These are phyloP conservation scores for Chaetoceros tenuissimus DNA, from an alignment of 108 stramenopile genomes.

Conservation along the genomic window DNA sequence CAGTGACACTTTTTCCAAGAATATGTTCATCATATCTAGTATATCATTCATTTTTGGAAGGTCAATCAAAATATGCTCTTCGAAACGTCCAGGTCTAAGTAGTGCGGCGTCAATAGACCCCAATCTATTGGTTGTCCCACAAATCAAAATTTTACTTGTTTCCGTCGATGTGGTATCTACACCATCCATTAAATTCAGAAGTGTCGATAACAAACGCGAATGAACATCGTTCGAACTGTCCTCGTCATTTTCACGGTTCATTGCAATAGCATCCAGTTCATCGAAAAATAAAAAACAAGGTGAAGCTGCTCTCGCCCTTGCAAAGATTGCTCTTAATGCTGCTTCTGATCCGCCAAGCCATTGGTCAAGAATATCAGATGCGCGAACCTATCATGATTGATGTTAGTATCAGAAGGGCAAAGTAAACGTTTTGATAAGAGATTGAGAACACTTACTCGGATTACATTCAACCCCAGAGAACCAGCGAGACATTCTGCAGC, in stretches of 20 bases:
- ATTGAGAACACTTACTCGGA: conserved; percentile 27
- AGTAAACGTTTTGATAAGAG: background rate
- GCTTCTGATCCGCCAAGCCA: conserved; percentile 97
- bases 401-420: background rate
- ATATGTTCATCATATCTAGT: conserved; percentile 18
- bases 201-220: conserved; percentile 82
- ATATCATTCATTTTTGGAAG: conserved; percentile 36
- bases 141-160: conserved; percentile 83
- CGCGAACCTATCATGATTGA: conserved; percentile 41
- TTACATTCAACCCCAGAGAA: conserved; percentile 56
- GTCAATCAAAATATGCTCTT: conserved; percentile 57
- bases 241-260: conserved; percentile 68
- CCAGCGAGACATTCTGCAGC: conserved; percentile 65
- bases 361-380: conserved; percentile 90
- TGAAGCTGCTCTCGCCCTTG: conserved; percentile 66
- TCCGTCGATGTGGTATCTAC: conserved; percentile 46
- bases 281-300: conserved; percentile 96
- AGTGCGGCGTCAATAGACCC: conserved; percentile 87
- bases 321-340: conserved; percentile 79
- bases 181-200: conserved; percentile 98
- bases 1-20: background rate
- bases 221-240: conserved; percentile 27
- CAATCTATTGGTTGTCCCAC: conserved; percentile 96
- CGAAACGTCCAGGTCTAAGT: conserved; percentile 93
- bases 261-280: conserved; percentile 94